Evolutionary conservation across 306 rosid genomes (phyloP).

Genomic region (Vigna angularis): DNA sequence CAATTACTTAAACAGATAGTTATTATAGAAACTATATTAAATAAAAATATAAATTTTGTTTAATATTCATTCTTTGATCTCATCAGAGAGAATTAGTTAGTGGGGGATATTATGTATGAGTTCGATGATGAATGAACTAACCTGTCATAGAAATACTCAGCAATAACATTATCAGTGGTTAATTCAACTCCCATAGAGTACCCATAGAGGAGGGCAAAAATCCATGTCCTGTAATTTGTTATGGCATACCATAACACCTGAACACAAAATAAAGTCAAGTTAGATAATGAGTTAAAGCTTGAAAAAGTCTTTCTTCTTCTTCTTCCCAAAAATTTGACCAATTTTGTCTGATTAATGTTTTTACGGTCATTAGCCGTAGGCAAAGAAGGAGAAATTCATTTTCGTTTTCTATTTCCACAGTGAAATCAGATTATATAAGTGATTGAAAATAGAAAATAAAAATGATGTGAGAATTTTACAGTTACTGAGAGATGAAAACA

Average conservation of each 20-base stretch:
- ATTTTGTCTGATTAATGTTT: not conserved
- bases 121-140: slow-evolving; percentile 32
- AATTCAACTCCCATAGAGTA: slow-evolving; percentile 95
- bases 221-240: slow-evolving; percentile 91
- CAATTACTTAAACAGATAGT: not conserved
- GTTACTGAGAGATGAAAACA: not conserved
- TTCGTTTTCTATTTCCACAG: too few relatives aligned
- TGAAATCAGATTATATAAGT: too few relatives aligned
- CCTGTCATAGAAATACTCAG: slow-evolving; percentile 93
- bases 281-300: not conserved
- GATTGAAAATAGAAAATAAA: not conserved
- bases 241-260: slow-evolving; percentile 86
- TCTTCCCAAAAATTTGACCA: too few relatives aligned
- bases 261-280: not conserved
- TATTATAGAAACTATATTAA: too few relatives aligned
- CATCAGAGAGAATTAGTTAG: not conserved
- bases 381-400: too few relatives aligned
- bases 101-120: not conserved
- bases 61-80: too few relatives aligned
- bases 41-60: too few relatives aligned
- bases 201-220: slow-evolving; percentile 85
- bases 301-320: too few relatives aligned
- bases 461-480: not conserved
- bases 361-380: not conserved
- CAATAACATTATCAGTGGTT: slow-evolving; percentile 82